Conservation (phyloP, 805 yeast species). For the Starmerella riodocensis region DNA sequence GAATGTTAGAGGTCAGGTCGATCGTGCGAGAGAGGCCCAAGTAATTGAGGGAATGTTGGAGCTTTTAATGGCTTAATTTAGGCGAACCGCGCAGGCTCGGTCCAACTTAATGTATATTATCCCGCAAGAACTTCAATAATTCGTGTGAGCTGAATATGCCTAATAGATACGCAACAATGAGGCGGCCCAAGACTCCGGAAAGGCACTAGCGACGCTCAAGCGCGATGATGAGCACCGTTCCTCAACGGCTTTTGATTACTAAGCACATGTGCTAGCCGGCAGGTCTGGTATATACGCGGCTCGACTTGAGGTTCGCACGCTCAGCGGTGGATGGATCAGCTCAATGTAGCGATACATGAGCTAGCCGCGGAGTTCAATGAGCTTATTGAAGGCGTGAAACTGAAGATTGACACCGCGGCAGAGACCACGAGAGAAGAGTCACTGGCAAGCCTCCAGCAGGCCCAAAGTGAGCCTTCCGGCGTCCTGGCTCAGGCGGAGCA, state of each 20-base stretch:
- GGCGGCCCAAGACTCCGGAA: too few species aligned
- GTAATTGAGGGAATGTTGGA: constrained; percentile 89
- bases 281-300: too few species aligned
- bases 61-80: constrained; percentile 41
- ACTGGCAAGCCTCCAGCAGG: constrained; percentile 5
- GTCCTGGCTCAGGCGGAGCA: constrained; percentile 11
- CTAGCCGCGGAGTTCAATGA: constrained; percentile 11
- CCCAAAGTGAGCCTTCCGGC: constrained; percentile 8
- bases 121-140: too few species aligned
- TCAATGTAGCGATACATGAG: constrained; percentile 7
- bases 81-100: too few species aligned
- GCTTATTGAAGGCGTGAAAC: constrained; percentile 2
- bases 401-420: constrained; percentile 8
- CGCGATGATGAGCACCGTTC: too few species aligned
- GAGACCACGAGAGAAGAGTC: constrained; percentile 9
- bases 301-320: too few species aligned
- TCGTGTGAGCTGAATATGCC: too few species aligned
- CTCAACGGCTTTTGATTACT: too few species aligned
- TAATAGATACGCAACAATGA: too few species aligned
- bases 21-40: constrained; percentile 74
- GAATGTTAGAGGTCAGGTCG: constrained; percentile 54
- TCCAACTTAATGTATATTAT: too few species aligned
- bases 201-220: too few species aligned
- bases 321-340: constrained; percentile 14
- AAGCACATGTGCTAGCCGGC: too few species aligned